These are phyloP conservation scores for Eragrostis nindensis DNA, from an alignment of 176 grass and related monocot species.

Conservation along the genomic window DNA sequence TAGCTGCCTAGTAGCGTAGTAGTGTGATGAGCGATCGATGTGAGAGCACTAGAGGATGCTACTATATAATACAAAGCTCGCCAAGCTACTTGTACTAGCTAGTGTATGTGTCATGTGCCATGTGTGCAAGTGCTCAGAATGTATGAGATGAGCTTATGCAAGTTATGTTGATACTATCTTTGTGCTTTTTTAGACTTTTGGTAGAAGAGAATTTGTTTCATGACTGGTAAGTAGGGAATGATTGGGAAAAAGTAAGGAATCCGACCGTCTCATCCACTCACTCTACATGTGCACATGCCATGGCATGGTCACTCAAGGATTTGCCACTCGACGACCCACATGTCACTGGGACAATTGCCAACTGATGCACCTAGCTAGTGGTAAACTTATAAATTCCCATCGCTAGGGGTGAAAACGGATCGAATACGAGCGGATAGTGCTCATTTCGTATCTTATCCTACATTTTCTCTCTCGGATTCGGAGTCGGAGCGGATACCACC, in stretches of 20 bases:
- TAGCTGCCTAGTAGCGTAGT: neutral
- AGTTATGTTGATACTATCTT: neutral
- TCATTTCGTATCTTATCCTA: too few species aligned
- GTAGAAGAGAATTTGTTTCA: neutral
- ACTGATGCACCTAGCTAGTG: neutral
- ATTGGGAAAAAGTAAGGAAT: conserved; percentile 26
- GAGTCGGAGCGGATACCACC: too few species aligned
- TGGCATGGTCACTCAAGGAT: neutral
- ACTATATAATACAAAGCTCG: conserved; percentile 32
- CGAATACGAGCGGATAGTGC: too few species aligned
- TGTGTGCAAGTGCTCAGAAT: neutral
- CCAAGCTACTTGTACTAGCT: neutral
- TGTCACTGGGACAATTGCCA: neutral
- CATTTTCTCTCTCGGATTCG: too few species aligned
- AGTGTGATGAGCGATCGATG: conserved; percentile 41
- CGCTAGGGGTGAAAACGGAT: too few species aligned
- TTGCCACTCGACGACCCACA: neutral
- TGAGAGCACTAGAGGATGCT: conserved; percentile 42
- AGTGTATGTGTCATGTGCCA: neutral
- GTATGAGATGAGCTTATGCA: neutral
- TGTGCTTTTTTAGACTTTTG: neutral
- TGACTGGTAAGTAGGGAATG: conserved; percentile 43
- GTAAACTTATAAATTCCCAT: too few species aligned
- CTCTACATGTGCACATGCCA: neutral
- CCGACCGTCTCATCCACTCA: neutral